Percentiles rank a stretch among this genome's conserved stretches.
These are phyloP conservation scores for Leishmania mexicana DNA, from an alignment of 208 protist genomes.

Conservation along the genomic window DNA sequence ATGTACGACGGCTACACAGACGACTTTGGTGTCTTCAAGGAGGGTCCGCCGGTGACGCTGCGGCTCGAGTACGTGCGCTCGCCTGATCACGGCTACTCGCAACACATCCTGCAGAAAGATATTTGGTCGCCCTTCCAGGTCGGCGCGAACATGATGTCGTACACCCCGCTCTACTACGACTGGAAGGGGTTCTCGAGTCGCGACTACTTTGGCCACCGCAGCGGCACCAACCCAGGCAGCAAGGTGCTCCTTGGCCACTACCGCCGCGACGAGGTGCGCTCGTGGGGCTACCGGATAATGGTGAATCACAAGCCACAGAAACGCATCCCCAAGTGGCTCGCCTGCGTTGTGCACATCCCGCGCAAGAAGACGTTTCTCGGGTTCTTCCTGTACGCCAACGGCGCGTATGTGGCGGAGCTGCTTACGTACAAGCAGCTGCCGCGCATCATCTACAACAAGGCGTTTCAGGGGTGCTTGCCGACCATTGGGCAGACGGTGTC, in stretches of 20 bases:
- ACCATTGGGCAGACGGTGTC: slow-evolving; percentile 91
- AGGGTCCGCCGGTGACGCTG: slow-evolving; percentile 85
- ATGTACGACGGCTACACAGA: slow-evolving; percentile 95
- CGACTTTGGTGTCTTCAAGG: slow-evolving; percentile 93
- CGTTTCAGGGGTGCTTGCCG: slow-evolving; percentile 84
- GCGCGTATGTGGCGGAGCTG: slow-evolving; percentile 90
- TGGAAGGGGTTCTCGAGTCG: slow-evolving; percentile 85
- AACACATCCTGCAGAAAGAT: slow-evolving; percentile 85
- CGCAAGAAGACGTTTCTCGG: slow-evolving; percentile 84
- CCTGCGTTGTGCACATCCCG: slow-evolving; percentile 83
- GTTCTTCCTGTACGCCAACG: slow-evolving; percentile 93
- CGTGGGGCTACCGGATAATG: slow-evolving; percentile 76
- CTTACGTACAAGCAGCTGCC: slow-evolving; percentile 94
- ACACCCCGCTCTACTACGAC: slow-evolving; percentile 93
- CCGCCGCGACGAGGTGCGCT: slow-evolving; percentile 75
- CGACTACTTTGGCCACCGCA: slow-evolving; percentile 91
- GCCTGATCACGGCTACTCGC: slow-evolving; percentile 82
- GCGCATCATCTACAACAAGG: slow-evolving; percentile 89
- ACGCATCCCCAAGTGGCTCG: slow-evolving; percentile 91
- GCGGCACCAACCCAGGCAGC: slow-evolving; percentile 87
- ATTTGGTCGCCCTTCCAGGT: slow-evolving; percentile 94
- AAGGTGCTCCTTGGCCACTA: slow-evolving; percentile 89
- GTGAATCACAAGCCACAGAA: slow-evolving; percentile 93
- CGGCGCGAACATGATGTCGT: slow-evolving; percentile 79
- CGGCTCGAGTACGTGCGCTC: slow-evolving; percentile 92